These are phyloP conservation scores for Diaporthe capsici DNA, from an alignment of 2,329 filamentous ascomycete species.

Conservation along the genomic window DNA sequence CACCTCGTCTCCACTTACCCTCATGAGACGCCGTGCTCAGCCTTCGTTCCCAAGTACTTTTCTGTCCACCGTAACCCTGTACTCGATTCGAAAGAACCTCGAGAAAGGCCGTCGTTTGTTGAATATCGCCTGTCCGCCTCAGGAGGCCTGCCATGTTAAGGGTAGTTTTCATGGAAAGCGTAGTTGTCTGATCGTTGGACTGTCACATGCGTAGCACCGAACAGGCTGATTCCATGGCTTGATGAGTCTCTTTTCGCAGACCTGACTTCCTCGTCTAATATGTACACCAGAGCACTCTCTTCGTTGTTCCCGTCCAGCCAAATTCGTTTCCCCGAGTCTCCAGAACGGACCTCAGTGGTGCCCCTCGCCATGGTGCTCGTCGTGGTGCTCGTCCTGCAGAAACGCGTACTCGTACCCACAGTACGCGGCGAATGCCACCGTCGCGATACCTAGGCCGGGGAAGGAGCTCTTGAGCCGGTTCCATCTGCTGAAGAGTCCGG, in stretches of 20 bases:
- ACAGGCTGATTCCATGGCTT: not conserved
- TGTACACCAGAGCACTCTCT: slow-evolving; percentile 35
- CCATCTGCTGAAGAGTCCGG: slow-evolving; percentile 86
- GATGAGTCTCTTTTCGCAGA: not conserved
- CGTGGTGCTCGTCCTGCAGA: slow-evolving; percentile 77
- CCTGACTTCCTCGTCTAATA: slow-evolving; percentile 27
- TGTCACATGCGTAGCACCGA: not conserved
- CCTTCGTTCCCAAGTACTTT: not conserved
- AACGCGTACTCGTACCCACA: slow-evolving; percentile 92
- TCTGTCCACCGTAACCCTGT: not conserved
- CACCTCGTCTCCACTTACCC: not conserved
- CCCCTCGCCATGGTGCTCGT: slow-evolving; percentile 65
- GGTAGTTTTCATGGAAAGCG: not conserved
- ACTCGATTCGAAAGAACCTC: no score
- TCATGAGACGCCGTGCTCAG: no score
- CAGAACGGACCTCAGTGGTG: slow-evolving; percentile 64
- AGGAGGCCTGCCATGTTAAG: no score
- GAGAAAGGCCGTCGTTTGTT: not conserved
- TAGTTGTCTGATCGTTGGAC: not conserved
- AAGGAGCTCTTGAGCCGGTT: slow-evolving; percentile 91
- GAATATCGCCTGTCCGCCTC: not conserved
- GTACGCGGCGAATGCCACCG: slow-evolving; percentile 91
- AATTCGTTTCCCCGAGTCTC: not conserved
- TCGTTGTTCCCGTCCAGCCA: slow-evolving; percentile 4
- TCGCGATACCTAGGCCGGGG: slow-evolving; percentile 92